Conservation (phyloP, 352 stramenopile species). For the Globisporangium orthogonon region DNA sequence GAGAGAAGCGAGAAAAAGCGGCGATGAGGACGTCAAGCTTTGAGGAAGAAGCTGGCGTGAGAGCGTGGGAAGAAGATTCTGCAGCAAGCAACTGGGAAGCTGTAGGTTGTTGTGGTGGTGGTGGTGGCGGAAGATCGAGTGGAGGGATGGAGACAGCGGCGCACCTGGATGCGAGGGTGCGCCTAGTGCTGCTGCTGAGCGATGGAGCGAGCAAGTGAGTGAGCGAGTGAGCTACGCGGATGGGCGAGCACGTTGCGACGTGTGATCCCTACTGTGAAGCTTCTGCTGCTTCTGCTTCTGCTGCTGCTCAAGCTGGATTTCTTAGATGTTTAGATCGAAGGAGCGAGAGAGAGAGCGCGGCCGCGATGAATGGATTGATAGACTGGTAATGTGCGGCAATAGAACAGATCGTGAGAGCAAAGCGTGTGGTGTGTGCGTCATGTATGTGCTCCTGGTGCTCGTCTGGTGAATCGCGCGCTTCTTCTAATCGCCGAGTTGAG, state of each 20-base stretch:
- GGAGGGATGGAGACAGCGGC: background rate
- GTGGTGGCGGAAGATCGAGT: background rate
- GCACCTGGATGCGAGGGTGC: constrained; percentile 1
- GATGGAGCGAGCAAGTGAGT: background rate
- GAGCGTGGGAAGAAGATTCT: background rate
- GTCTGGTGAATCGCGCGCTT: background rate
- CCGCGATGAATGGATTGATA: constrained; percentile 5
- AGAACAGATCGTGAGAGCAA: constrained; percentile 4
- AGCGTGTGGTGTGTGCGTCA: background rate
- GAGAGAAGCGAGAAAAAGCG: background rate
- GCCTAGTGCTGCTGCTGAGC: background rate
- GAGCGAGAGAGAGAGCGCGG: constrained; percentile 1
- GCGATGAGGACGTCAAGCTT: background rate
- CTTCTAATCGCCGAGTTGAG: background rate
- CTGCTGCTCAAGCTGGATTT: constrained; percentile 1
- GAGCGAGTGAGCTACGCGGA: background rate
- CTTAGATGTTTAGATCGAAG: constrained; percentile 7
- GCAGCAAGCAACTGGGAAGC: background rate
- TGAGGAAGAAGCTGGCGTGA: background rate
- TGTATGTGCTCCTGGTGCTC: background rate
- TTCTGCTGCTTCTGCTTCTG: background rate
- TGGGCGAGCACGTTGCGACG: background rate
- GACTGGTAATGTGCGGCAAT: constrained; percentile 3
- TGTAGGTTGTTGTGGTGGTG: background rate
- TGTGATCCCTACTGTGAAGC: no score